phyloP scores from a whole-genome alignment of 2,329 filamentous ascomycete species.

The Colletotrichum neosansevieriae region DNA sequence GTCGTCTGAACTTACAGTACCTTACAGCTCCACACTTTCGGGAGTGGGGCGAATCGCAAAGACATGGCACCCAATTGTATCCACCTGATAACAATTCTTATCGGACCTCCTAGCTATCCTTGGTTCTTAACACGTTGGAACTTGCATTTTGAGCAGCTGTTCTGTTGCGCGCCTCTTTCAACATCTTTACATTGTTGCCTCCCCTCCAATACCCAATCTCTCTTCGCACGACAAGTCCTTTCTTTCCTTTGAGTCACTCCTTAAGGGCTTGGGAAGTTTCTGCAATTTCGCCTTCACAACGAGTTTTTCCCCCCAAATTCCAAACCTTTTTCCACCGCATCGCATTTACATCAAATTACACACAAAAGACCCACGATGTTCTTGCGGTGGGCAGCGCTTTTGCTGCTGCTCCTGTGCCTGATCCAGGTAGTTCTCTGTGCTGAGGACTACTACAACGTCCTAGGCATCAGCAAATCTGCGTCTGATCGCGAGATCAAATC shows the following conservation, averaged over 20 bases:
- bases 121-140: conserved; percentile 44
- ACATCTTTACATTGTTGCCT: neutral
- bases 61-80: conserved; percentile 4
- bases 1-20: conserved; percentile 33
- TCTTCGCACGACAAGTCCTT: conserved; percentile 12
- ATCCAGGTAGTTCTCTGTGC: conserved; percentile 67
- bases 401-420: conserved; percentile 63
- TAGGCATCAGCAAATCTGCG: conserved; percentile 83
- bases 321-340: neutral
- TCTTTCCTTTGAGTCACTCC: conserved; percentile 24
- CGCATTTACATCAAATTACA: conserved; percentile 20
- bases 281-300: neutral
- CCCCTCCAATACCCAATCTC: neutral
- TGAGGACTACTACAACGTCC: conserved; percentile 86
- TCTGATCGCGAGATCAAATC: conserved; percentile 92
- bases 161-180: conserved; percentile 29
- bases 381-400: conserved; percentile 59
- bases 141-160: conserved; percentile 35
- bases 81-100: conserved; percentile 32
- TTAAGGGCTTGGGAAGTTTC: neutral
- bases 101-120: conserved; percentile 38
- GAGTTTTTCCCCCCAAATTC: neutral
- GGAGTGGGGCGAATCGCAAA: conserved; percentile 17
- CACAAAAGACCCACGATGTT: conserved; percentile 59
- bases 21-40: conserved; percentile 14